Evolutionary conservation across 495 filamentous ascomycete species (phyloP).

Genomic region (Parachaetomium inaequale): DNA sequence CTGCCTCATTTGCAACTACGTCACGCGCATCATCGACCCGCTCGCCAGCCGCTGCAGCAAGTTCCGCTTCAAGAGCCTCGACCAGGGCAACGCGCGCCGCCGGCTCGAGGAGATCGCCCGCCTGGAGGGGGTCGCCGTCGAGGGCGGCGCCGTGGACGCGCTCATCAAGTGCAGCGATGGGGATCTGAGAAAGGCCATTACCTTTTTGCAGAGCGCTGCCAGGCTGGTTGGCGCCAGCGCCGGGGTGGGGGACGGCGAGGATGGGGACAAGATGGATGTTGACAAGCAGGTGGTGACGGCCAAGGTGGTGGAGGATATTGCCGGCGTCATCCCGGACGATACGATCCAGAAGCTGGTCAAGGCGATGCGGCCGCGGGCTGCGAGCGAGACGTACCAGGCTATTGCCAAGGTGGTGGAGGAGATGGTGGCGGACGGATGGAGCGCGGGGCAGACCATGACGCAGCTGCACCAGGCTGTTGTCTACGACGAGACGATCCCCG

Average conservation of each 20-base stretch:
- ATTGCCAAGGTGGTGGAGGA: conserved; percentile 77
- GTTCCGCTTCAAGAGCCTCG: conserved; percentile 95
- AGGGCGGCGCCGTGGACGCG: conserved; percentile 74
- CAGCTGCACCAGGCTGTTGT: conserved; percentile 82
- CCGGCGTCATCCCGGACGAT: conserved; percentile 78
- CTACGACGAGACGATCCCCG: conserved; percentile 75
- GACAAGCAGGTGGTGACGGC: conserved; percentile 65
- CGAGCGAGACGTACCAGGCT: conserved; percentile 62
- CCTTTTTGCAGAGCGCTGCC: conserved; percentile 88
- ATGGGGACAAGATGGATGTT: conserved; percentile 54
- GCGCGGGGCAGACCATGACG: conserved; percentile 79
- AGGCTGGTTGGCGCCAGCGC: conserved; percentile 63
- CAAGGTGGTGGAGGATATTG: conserved; percentile 85
- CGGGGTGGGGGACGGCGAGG: conserved; percentile 37
- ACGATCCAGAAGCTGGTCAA: conserved; percentile 66
- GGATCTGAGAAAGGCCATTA: conserved; percentile 93
- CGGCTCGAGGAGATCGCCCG: conserved; percentile 76
- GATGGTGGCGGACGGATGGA: conserved; percentile 97
- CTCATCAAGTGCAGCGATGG: conserved; percentile 87
- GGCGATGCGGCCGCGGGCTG: conserved; percentile 72
- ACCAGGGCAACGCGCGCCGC: conserved; percentile 71
- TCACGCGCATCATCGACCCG: conserved; percentile 96
- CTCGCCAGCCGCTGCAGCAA: conserved; percentile 90
- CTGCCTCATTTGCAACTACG: conserved; percentile 97
- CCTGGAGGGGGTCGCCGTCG: conserved; percentile 68